Conservation (phyloP, 768 basidiomycete genomes). For the Kwoniella sp. region DNA sequence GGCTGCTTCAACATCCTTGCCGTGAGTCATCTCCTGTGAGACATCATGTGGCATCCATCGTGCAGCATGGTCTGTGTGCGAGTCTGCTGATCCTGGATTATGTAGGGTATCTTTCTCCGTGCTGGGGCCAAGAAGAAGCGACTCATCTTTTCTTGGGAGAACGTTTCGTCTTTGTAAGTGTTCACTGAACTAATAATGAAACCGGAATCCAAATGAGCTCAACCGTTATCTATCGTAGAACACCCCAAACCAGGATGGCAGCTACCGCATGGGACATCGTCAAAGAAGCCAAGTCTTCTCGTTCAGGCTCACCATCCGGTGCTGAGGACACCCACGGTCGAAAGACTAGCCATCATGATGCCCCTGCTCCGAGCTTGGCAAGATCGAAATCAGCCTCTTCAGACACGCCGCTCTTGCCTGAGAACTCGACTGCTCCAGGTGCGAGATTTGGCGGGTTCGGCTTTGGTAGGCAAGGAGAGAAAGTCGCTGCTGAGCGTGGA, state of each 20-base stretch:
- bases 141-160: constrained; percentile 54
- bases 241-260: constrained; percentile 50
- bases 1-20: constrained; percentile 83
- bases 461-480: constrained; percentile 80
- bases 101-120: constrained; percentile 47
- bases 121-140: constrained; percentile 56
- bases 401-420: constrained; percentile 34
- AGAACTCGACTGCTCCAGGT: constrained; percentile 31
- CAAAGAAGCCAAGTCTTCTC: constrained; percentile 27
- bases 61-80: too few species aligned
- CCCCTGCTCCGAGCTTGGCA: constrained; percentile 2
- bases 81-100: too few species aligned
- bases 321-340: not conserved
- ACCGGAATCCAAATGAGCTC: too few species aligned
- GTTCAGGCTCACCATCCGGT: constrained; percentile 1
- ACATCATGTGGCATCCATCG: not conserved
- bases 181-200: constrained; percentile 10
- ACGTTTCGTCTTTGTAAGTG: constrained; percentile 51
- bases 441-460: constrained; percentile 62
- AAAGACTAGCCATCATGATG: not conserved
- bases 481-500: constrained; percentile 68
- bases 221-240: constrained; percentile 25
- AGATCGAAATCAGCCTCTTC: constrained; percentile 21
- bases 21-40: constrained; percentile 28
- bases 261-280: constrained; percentile 53